Percentiles rank a stretch among this genome's conserved stretches.
These are phyloP conservation scores for Kappamyces sp. DNA, from an alignment of 192 early-diverging fungal genomes.

Conservation along the genomic window DNA sequence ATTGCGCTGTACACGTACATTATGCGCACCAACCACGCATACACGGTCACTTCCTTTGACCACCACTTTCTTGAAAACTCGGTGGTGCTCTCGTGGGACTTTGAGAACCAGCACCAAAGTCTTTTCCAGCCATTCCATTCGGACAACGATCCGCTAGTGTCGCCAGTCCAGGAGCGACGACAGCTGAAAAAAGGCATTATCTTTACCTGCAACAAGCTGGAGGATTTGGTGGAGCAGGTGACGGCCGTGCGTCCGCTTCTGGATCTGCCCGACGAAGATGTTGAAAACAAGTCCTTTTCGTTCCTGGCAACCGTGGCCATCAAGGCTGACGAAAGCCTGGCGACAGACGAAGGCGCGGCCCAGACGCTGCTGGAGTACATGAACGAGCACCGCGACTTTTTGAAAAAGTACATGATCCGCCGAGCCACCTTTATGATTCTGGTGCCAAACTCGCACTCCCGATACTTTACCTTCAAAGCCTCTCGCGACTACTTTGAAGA, in stretches of 20 bases:
- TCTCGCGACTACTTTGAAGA: conserved; percentile 79
- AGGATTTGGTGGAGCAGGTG: conserved; percentile 53
- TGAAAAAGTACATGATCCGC: conserved; percentile 72
- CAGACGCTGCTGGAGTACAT: conserved; percentile 60
- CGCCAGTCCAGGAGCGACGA: neutral
- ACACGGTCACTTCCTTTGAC: conserved; percentile 78
- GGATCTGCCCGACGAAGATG: conserved; percentile 46
- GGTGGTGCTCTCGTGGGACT: conserved; percentile 45
- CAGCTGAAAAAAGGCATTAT: conserved; percentile 75
- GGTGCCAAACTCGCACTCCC: conserved; percentile 74
- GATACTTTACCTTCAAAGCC: conserved; percentile 96
- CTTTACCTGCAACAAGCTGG: conserved; percentile 64
- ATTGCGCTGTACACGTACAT: conserved; percentile 95
- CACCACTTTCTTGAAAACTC: conserved; percentile 29
- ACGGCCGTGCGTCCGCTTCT: conserved; percentile 54
- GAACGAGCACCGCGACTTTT: conserved; percentile 44
- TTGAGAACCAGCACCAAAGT: conserved; percentile 15
- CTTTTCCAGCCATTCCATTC: neutral
- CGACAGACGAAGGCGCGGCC: conserved; percentile 63
- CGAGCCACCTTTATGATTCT: conserved; percentile 87
- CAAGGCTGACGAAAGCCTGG: conserved; percentile 56
- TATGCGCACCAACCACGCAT: conserved; percentile 95
- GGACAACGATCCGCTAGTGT: neutral
- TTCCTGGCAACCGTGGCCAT: conserved; percentile 51
- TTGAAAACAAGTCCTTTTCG: neutral